Percentiles rank a stretch among this genome's conserved stretches.
Conservation (phyloP, 2,329 filamentous ascomycete species). For the Colletotrichum orbiculare region DNA sequence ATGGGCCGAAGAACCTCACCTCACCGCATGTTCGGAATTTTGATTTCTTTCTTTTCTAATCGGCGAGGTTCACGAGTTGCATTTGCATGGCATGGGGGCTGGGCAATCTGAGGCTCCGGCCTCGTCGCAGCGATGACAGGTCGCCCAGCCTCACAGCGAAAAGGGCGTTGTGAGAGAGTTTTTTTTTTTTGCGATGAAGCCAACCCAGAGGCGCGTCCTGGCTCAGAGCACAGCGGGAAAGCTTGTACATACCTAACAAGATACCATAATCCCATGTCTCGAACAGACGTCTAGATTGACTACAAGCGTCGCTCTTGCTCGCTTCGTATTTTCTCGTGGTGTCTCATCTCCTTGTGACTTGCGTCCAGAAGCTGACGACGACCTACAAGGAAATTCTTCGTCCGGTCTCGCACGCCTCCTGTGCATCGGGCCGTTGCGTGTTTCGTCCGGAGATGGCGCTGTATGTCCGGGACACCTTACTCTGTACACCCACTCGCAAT, state of each 20-base stretch:
- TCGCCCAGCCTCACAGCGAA: constrained; percentile 12
- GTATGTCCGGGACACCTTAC: no score
- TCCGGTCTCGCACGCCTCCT: neutral
- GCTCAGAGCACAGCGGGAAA: constrained; percentile 10
- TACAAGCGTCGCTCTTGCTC: neutral
- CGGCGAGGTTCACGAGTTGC: constrained; percentile 24
- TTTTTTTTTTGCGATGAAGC: constrained; percentile 10
- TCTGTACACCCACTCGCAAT: no score
- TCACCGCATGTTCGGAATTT: constrained; percentile 14
- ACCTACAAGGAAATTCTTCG: neutral
- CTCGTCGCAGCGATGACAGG: neutral
- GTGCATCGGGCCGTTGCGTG: constrained; percentile 19
- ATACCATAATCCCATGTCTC: constrained; percentile 38
- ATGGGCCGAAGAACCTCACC: constrained; percentile 14
- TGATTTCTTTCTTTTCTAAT: constrained; percentile 1
- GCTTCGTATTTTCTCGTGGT: neutral
- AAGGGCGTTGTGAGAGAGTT: constrained; percentile 21
- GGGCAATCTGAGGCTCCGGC: neutral
- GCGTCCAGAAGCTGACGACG: neutral
- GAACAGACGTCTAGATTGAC: constrained; percentile 26
- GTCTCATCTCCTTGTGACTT: neutral
- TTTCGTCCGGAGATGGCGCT: constrained; percentile 16
- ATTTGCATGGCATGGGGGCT: constrained; percentile 33
- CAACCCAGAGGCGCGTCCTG: constrained; percentile 3
- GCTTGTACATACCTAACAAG: constrained; percentile 35